A percentile compares a stretch with the other conserved stretches of the same genome.
Evolutionary conservation across 768 basidiomycete species (phyloP).

Genomic region (Suillus placidus): DNA sequence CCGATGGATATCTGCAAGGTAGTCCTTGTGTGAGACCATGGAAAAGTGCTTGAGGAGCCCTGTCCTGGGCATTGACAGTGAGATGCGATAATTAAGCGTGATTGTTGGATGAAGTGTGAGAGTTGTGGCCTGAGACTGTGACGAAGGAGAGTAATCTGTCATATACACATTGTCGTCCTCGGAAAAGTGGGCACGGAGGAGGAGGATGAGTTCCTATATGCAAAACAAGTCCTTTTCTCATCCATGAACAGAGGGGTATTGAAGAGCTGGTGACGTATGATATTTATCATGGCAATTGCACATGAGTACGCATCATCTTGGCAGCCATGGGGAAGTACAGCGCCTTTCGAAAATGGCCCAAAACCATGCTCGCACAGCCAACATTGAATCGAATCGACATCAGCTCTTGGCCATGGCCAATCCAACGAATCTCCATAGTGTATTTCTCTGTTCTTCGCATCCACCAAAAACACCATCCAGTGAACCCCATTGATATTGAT

Average conservation of each 20-base stretch:
- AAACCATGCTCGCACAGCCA: neutral
- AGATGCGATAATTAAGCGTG: neutral
- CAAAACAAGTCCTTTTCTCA: neutral
- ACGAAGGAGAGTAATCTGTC: too few relatives aligned
- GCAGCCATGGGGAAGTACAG: neutral
- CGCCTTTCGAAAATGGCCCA: neutral
- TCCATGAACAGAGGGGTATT: neutral
- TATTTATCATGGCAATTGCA: slow-evolving; percentile 5
- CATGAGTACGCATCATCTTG: neutral
- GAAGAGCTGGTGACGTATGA: neutral
- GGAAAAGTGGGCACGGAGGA: too few relatives aligned
- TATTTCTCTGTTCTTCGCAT: too few relatives aligned
- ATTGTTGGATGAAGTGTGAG: too few relatives aligned
- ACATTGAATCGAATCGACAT: neutral
- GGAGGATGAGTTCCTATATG: neutral
- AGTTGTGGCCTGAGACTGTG: too few relatives aligned
- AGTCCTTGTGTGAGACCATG: neutral
- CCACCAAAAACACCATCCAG: too few relatives aligned
- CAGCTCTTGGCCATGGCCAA: neutral
- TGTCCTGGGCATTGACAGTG: neutral
- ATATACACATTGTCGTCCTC: too few relatives aligned
- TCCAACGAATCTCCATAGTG: neutral
- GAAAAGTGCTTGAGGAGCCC: neutral
- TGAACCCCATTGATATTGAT: too few relatives aligned
- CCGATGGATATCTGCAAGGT: neutral